phyloP scores from a whole-genome alignment of 148 eudicot species.

The Gaultheria prostrata region DNA sequence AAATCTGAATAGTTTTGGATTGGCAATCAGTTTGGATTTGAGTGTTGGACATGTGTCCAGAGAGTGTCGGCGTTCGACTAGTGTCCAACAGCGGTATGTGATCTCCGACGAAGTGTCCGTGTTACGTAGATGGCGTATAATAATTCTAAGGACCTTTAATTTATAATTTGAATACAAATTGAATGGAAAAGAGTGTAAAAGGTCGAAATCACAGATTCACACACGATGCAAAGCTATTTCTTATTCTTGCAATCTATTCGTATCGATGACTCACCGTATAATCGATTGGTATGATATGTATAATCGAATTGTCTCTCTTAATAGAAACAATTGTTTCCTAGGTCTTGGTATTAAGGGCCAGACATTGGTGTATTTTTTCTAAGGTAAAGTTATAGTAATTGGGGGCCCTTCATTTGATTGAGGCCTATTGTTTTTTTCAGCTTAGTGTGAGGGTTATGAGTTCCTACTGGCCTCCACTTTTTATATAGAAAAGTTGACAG shows the following conservation, averaged over 20 bases:
- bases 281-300: neutral
- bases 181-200: too few relatives aligned
- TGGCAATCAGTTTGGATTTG: too few relatives aligned
- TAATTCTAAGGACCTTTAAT: too few relatives aligned
- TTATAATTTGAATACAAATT: too few relatives aligned
- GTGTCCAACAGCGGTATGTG: too few relatives aligned
- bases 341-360: neutral
- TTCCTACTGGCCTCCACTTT: slow-evolving; percentile 3
- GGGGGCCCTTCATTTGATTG: neutral
- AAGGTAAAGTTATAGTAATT: neutral
- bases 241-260: neutral
- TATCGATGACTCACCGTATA: neutral
- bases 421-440: neutral
- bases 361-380: neutral
- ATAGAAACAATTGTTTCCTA: neutral
- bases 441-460: neutral
- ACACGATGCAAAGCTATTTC: too few relatives aligned
- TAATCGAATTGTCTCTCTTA: neutral
- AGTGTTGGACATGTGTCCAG: too few relatives aligned
- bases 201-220: too few relatives aligned
- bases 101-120: too few relatives aligned
- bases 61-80: too few relatives aligned
- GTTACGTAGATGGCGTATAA: too few relatives aligned
- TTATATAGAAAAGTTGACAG: neutral
- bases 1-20: too few relatives aligned